Evolutionary conservation across 352 stramenopile species (phyloP), one percentile per base, ranked within the genome.

Genomic region (Globisporangium okanoganense): DNA sequence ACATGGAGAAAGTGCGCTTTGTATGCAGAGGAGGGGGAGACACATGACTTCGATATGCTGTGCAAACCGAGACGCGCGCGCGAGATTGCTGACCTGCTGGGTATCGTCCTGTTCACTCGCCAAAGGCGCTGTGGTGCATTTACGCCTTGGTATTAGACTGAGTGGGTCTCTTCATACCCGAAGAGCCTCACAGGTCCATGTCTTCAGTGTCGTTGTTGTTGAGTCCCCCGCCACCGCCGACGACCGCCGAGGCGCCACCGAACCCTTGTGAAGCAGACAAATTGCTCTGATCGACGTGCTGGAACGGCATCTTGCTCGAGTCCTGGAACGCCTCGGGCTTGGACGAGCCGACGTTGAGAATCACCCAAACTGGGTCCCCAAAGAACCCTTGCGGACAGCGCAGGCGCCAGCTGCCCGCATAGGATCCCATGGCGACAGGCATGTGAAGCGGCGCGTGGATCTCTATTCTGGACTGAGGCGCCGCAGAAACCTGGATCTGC

Each of bases 381-480:
- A 95, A 92, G 58, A 84, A 88, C 7, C 77, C 81, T 5, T 71
- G 60, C 6, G 82, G 66, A 36, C 75, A 79, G 52, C 81, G 75
- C 47, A 95, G 71, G 40, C 83, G 78, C 85, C 85, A 95, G 58
- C 78, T 92, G 8, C 82, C 84, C 43, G 84, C 82, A 38, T 88
- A 89, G 13, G 80, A 80, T 2, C 84, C 83, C 8, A 63, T 69
- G n/a, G 76, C 64, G 3, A 62, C 52, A 31, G 85, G 85, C 69
- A 89, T 88, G 44, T 69, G 74, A 43, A 92, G 61, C 14, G 67
- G 38, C 16, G 82, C 69, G 36, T 83, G 72, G 33, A 93, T 61
- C 27, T 95, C 78, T 83, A 92, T 84, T 55, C 77, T 72, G 48
- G 77, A 70, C 2, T 77, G 78, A 9, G 70, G 61, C 9, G 66